Base-by-base conservation (phyloP, 1,284 basidiomycete genomes). In the Marasmius oreades region DNA sequence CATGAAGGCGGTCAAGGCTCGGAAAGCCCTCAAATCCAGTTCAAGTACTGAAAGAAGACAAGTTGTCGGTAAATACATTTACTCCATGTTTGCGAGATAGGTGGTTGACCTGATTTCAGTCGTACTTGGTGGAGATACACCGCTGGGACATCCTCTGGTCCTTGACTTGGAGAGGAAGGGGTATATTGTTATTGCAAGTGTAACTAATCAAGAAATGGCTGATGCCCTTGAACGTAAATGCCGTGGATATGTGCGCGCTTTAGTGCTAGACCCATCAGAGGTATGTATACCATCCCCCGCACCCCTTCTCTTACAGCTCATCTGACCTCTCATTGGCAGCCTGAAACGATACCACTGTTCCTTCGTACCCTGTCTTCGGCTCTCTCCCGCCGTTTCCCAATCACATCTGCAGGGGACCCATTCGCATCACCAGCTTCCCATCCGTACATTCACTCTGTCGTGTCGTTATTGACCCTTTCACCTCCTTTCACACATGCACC, bases 111-210 rank as follows among this genome's bases (percentile, higher is more conserved):
- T 26, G 33, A 33, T 43, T 39, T 65, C 64, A 92, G 90, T 93
- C 48, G 79, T 93, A 22, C 78, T 93, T 47, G 92, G 92, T 42
- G 91, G 85, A 18, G 91, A 93, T 64, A 76, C 79, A 28, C 81
- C 85, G 0, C 76, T 87, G 50, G 90, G 83, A 11, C 73, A 82
- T 18, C 84, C 90, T 14, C 70, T 93, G 50, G 84, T 92, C 53
- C 66, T 80, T 51, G 84, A 87, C 59, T 75, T 94, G 42, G 88
- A 92, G 70, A 77, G 77, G 64, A 82, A 85, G 62, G 89, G 90
- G 1, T 93, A 88, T 65, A 86, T 92, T 63, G 84, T 94, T 42
- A 85, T 94, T 62, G 78, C 85, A 5, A 92, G 86, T 59, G 90
- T 92, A 14, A 73, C 84, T 2, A 80, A 79, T 14, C 79, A 84